These are phyloP conservation scores for Urtica urens DNA, from an alignment of 306 rosid genomes.

Conservation along the genomic window DNA sequence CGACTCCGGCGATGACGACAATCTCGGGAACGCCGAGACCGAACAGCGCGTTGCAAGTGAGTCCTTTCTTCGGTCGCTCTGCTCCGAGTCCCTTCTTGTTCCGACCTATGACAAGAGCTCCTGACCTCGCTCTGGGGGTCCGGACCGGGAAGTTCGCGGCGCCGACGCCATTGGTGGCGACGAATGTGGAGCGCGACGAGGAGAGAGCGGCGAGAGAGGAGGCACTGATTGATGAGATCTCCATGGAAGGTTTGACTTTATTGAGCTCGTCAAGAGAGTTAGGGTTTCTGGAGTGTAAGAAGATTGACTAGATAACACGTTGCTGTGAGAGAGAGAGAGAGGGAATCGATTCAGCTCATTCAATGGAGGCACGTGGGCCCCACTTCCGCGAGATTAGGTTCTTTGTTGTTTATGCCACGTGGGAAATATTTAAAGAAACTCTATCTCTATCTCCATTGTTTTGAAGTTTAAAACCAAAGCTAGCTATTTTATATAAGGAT, in stretches of 20 bases:
- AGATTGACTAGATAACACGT: too few species aligned
- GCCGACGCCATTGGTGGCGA: constrained; percentile 17
- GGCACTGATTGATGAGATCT: constrained; percentile 34
- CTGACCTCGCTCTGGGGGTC: constrained; percentile 9
- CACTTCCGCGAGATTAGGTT: too few species aligned
- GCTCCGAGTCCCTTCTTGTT: constrained; percentile 22
- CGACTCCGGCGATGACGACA: constrained; percentile 85
- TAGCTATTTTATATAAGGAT: too few species aligned
- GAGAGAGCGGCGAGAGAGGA: constrained; percentile 26
- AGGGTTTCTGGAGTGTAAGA: too few species aligned
- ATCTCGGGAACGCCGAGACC: constrained; percentile 93
- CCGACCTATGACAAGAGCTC: constrained; percentile 10
- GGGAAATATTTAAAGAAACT: constrained; percentile 1
- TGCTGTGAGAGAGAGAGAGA: too few species aligned
- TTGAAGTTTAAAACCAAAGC: too few species aligned
- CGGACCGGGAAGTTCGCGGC: constrained; percentile 20
- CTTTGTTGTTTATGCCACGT: neutral
- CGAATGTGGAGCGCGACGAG: constrained; percentile 36
- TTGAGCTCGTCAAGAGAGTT: too few species aligned
- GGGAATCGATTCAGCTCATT: neutral
- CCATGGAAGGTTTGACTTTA: too few species aligned
- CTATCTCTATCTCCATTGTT: too few species aligned
- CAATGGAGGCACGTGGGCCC: constrained; percentile 2
- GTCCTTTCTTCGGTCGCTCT: constrained; percentile 24
- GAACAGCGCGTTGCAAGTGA: constrained; percentile 72